phyloP scores from a whole-genome alignment of 148 eudicot genomes.

The Dysphania ambrosioides region DNA sequence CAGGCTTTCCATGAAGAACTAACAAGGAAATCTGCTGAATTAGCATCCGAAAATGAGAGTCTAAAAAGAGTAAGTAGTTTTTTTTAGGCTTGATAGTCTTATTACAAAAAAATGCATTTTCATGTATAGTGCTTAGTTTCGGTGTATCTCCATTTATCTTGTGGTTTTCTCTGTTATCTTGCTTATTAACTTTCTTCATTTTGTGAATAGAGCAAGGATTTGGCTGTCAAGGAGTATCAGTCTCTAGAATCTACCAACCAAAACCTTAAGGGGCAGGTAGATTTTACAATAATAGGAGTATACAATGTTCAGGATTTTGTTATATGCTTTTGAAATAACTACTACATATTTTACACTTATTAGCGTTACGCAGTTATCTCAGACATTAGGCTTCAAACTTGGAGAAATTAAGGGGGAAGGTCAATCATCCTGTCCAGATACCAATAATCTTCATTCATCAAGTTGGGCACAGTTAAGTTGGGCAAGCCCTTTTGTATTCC shows the following conservation, averaged over 20 bases:
- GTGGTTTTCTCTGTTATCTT: background rate
- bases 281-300: background rate
- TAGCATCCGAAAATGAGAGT: constrained; percentile 55
- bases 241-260: constrained; percentile 48
- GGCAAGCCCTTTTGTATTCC: constrained; percentile 34
- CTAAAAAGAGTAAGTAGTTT: constrained; percentile 46
- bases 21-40: constrained; percentile 50
- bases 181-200: background rate
- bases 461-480: constrained; percentile 31
- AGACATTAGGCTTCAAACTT: constrained; percentile 27
- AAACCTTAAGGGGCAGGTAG: constrained; percentile 56
- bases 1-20: constrained; percentile 63
- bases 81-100: background rate
- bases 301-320: background rate
- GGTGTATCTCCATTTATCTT: background rate
- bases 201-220: constrained; percentile 48
- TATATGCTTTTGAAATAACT: background rate
- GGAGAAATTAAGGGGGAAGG: constrained; percentile 28
- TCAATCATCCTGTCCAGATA: constrained; percentile 12
- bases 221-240: constrained; percentile 41
- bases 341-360: background rate
- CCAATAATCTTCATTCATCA: constrained; percentile 23
- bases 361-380: constrained; percentile 41
- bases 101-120: background rate
- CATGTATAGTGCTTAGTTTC: background rate